These are phyloP conservation scores for Heritiera littoralis DNA, from an alignment of 345 rosid species.

Conservation along the genomic window DNA sequence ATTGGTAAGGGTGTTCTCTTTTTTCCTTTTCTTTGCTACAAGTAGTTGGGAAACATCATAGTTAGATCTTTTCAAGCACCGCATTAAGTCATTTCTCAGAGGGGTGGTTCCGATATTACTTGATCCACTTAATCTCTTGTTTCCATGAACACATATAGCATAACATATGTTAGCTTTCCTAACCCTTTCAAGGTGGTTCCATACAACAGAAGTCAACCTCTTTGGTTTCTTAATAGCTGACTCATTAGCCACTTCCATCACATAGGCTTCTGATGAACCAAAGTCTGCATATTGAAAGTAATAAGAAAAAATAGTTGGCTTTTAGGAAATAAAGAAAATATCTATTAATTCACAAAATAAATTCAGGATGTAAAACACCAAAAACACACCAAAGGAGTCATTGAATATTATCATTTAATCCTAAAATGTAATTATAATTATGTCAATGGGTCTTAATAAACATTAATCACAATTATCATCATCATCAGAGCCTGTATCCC, in stretches of 20 bases:
- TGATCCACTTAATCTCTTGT: slow-evolving; percentile 91
- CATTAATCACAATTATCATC: background rate
- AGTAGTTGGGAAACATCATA: slow-evolving; percentile 86
- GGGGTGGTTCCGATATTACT: slow-evolving; percentile 97
- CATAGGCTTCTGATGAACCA: slow-evolving; percentile 31
- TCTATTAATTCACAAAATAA: background rate
- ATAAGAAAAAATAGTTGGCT: slow-evolving; percentile 1
- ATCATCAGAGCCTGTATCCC: no score
- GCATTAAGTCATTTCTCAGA: slow-evolving; percentile 85
- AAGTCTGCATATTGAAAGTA: slow-evolving; percentile 37
- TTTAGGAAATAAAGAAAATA: background rate
- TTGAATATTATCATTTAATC: background rate
- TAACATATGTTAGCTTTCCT: slow-evolving; percentile 86
- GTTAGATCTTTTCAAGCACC: slow-evolving; percentile 84
- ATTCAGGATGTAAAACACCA: background rate
- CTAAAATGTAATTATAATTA: background rate
- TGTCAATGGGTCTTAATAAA: background rate
- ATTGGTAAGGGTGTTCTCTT: slow-evolving; percentile 54
- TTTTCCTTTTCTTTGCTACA: slow-evolving; percentile 73
- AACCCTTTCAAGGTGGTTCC: slow-evolving; percentile 93
- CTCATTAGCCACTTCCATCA: slow-evolving; percentile 75
- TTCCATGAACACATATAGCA: slow-evolving; percentile 84
- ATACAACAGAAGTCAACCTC: slow-evolving; percentile 86
- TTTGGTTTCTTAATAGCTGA: slow-evolving; percentile 66
- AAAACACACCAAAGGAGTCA: background rate